Evolutionary conservation across 305 asterid species (phyloP), one percentile per base, ranked within the genome.

Genomic region (Fraxinus albicans): DNA sequence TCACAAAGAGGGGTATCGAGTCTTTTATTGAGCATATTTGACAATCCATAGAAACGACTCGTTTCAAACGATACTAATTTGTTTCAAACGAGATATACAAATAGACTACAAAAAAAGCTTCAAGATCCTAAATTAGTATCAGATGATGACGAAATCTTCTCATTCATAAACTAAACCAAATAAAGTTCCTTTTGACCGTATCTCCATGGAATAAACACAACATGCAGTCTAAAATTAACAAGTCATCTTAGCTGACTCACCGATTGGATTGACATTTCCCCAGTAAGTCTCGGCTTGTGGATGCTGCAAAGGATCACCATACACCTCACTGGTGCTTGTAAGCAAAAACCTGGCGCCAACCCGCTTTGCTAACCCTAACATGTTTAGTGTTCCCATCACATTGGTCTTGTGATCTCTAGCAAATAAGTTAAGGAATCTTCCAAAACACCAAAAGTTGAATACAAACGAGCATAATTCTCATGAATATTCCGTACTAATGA

Each of bases 341-440:
- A 95, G 91, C 87, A 95, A 79, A 81, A 95, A 95, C 65, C 97
- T 88, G 0, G 98, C 98, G 6, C 95, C 93, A 0, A 95, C 85
- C 83, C 98, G 90, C 89, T 95, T 95, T 1, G 98, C 98, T 77
- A 95, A 77, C 8, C 98, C 98, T 83, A 95, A 81, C 98, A 93
- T 93, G 93, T 95, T 95, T 88, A 93, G 70, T 75, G 98, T 95
- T 83, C 98, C 98, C 98, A 95, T 94, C 87, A 95, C 98, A 88
- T 95, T 95, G 69, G 98, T 95, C 89, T 95, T 95, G 98, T 95
- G 91, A 87, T 84, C 85, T 77, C 93, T 38, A 77, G 65, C 85
- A 81, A 86, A 33, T 63, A 12, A 58, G 85, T 92, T 82, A 91
- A 92, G 90, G 91, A 90, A 60, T 21, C 35, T 84, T 78, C 86